These are phyloP conservation scores for Penicillium aurantiogriseum DNA, from an alignment of 2,329 filamentous ascomycete genomes.

Conservation along the genomic window DNA sequence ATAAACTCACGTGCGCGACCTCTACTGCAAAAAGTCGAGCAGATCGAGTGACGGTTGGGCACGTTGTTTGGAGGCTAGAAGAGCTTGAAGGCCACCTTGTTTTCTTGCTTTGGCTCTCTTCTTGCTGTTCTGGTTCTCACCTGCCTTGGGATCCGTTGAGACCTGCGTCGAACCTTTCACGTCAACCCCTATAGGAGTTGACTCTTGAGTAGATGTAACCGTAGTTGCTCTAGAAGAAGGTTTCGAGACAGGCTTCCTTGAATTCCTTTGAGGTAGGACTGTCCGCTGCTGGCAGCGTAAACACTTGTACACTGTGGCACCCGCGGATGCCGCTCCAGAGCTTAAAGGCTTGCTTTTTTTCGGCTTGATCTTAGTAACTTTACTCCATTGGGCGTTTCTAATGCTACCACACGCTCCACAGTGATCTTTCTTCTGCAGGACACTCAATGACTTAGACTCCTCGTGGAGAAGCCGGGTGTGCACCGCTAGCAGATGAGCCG, in stretches of 20 bases:
- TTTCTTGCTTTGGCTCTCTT: conserved; percentile 57
- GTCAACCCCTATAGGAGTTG: not conserved
- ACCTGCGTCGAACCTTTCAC: not conserved
- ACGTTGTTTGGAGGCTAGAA: conserved; percentile 48
- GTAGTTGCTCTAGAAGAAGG: conserved; percentile 12
- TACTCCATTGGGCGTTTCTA: conserved; percentile 33
- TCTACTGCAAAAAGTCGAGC: conserved; percentile 54
- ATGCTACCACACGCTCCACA: conserved; percentile 44
- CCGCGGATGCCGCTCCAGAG: conserved; percentile 16
- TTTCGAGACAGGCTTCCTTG: conserved; percentile 15
- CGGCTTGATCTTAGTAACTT: conserved; percentile 26
- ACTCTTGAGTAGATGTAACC: conserved; percentile 2
- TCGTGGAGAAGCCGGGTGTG: conserved; percentile 39
- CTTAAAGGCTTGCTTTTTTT: conserved; percentile 14
- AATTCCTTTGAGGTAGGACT: conserved; percentile 26
- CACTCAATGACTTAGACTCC: conserved; percentile 34
- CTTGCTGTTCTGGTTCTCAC: conserved; percentile 51
- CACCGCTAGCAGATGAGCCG: conserved; percentile 40
- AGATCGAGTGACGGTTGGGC: conserved; percentile 47
- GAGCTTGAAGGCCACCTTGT: conserved; percentile 53
- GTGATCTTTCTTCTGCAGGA: conserved; percentile 32
- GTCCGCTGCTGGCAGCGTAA: conserved; percentile 37
- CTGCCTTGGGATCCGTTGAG: conserved; percentile 22
- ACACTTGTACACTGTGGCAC: conserved; percentile 38
- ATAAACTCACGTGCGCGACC: conserved; percentile 31